A percentile compares a stretch with the other conserved stretches of the same genome.
Conservation (phyloP, 2,329 filamentous ascomycete species). For the Fusarium sp. region DNA sequence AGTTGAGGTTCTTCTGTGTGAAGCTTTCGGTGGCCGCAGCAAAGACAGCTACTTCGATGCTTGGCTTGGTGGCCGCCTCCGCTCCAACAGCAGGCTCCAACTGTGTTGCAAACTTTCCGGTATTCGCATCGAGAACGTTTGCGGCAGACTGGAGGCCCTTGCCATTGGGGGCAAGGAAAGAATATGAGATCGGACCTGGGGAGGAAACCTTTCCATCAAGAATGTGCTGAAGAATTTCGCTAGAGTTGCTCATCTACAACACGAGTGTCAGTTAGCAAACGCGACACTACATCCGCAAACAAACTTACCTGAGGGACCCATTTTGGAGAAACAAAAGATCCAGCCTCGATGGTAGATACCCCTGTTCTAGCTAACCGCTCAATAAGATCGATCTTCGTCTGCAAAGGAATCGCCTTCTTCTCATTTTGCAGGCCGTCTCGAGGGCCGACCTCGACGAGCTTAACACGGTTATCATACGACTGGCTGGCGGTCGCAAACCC, state of each 20-base stretch:
- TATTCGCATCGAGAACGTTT: conserved; percentile 63
- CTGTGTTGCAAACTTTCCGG: conserved; percentile 62
- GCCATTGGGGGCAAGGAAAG: conserved; percentile 82
- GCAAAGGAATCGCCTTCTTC: conserved; percentile 74
- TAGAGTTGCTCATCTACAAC: conserved; percentile 81
- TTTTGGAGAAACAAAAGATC: conserved; percentile 85
- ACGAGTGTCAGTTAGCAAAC: conserved; percentile 19
- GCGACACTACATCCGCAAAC: not conserved
- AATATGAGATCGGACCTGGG: conserved; percentile 72
- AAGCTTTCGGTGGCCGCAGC: conserved; percentile 85
- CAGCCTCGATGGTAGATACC: conserved; percentile 79
- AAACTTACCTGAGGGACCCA: conserved; percentile 79
- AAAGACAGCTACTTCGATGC: conserved; percentile 81
- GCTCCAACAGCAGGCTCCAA: conserved; percentile 54
- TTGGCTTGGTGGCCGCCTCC: conserved; percentile 57
- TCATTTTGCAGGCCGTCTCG: conserved; percentile 91
- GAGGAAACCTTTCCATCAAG: conserved; percentile 67
- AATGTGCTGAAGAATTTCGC: conserved; percentile 77
- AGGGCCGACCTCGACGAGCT: conserved; percentile 85
- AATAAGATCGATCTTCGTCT: conserved; percentile 82
- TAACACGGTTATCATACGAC: conserved; percentile 59
- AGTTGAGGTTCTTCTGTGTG: conserved; percentile 84
- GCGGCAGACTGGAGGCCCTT: conserved; percentile 76
- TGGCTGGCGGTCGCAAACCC: conserved; percentile 55
- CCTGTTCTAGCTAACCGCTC: conserved; percentile 75